Evolutionary conservation across 495 filamentous ascomycete genomes (phyloP).

Genomic region (Aspergillus heteromorphus): DNA sequence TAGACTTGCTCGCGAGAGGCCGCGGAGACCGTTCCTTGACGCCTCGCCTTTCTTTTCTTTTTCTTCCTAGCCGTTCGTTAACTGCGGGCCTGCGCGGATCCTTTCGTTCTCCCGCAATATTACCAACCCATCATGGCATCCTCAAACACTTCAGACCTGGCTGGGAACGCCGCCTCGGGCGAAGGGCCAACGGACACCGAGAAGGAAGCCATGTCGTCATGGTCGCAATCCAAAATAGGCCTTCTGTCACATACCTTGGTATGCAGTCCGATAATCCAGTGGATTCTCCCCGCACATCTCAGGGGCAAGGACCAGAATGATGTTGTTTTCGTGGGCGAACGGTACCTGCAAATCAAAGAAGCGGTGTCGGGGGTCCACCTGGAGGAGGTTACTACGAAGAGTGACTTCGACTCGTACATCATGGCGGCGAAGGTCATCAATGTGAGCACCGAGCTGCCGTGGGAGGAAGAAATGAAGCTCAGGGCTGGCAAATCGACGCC

Average conservation of each 20-base stretch:
- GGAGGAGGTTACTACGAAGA: constrained; percentile 63
- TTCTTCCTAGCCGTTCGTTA: neutral
- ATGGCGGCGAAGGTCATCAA: constrained; percentile 42
- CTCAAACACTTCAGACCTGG: neutral
- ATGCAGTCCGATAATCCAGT: constrained; percentile 67
- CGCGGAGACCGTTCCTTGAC: neutral
- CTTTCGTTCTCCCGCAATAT: neutral
- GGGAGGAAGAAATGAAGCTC: constrained; percentile 27
- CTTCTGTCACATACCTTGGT: constrained; percentile 73
- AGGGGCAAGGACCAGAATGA: constrained; percentile 67
- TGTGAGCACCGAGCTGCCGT: constrained; percentile 27
- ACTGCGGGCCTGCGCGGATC: neutral
- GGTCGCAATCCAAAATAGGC: constrained; percentile 34
- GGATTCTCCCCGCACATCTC: constrained; percentile 75
- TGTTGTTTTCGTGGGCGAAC: constrained; percentile 82
- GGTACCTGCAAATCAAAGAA: constrained; percentile 58
- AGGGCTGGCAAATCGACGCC: constrained; percentile 4
- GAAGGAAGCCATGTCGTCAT: neutral
- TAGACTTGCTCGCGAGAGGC: neutral
- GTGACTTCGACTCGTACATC: constrained; percentile 64
- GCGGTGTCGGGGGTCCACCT: constrained; percentile 57
- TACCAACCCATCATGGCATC: constrained; percentile 7
- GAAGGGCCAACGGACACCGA: constrained; percentile 15
- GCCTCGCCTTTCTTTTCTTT: neutral
- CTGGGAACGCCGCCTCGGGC: neutral